Base-by-base conservation (phyloP, 352 stramenopile species). In the Pythium apleroticum region DNA sequence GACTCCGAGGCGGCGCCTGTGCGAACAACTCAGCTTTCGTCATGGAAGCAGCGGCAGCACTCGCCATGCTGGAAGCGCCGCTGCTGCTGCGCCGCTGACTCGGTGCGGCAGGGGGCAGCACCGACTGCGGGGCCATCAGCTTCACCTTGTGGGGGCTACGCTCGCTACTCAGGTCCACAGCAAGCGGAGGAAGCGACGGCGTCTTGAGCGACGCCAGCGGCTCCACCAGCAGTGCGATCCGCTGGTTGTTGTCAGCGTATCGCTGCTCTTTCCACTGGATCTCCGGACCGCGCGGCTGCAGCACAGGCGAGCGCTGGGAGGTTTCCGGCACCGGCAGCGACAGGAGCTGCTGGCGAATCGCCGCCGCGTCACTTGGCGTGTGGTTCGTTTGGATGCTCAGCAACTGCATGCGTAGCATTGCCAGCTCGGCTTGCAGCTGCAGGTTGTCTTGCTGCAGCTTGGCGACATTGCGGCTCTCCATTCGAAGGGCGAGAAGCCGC, bases 371-470 rank as follows among this genome's bases (percentile, higher is more conserved):
- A 33, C 20, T 48, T 22, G 46, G 28, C 2, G 28, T 63, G 20
- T 50, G 43, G 43, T 50, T 27, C 2, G 66, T 52, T 58, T 81
- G 57, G 69, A 93, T 81, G 5, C 66, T 63, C 30, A 80, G 72
- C 46, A 93, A 71, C 50, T 89, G 72, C 41, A 82, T 77, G 52
- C 80, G 79, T 39, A 93, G 68, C 63, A 72, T 65, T 52, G 77
- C 73, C 25, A 93, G 52, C 57, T 90, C 80, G 48, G 74, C 73
- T 69, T 91, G 89, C 2, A 93, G 66, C 25, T 88, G 77, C 22
- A 81, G 70, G 54, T 95, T 95, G 60, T 92, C 84, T 30, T 89
- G 66, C 46, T 88, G 81, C 33, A 95, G 74, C 65, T 89, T 91
- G 17, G 67, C 50, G 35, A 95, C 73, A 48, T 95, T 91, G 49